These are phyloP conservation scores for Rosa multiflora DNA, from an alignment of 306 rosid species.

Conservation along the genomic window DNA sequence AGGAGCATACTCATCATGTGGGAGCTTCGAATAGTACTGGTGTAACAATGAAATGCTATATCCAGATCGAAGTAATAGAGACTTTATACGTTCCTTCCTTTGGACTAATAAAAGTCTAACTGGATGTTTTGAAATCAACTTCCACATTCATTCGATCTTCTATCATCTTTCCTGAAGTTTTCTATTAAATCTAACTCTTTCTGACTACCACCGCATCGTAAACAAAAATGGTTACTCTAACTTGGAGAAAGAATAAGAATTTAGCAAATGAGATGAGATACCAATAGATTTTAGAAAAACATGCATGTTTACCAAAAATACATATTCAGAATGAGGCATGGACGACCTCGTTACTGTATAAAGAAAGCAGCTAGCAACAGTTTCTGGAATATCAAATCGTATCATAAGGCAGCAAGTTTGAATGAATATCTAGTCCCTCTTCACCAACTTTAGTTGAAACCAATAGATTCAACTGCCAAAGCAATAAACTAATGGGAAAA, in stretches of 20 bases:
- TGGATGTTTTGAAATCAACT: constrained; percentile 52
- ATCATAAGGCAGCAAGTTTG: constrained; percentile 94
- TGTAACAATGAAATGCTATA: constrained; percentile 79
- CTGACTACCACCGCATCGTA: constrained; percentile 54
- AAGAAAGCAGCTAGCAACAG: constrained; percentile 67
- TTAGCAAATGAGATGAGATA: constrained; percentile 14
- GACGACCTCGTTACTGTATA: constrained; percentile 98
- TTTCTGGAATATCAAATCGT: constrained; percentile 94
- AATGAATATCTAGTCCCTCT: constrained; percentile 85
- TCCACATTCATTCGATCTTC: constrained; percentile 63
- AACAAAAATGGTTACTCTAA: constrained; percentile 17
- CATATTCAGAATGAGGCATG: constrained; percentile 90
- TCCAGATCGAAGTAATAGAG: constrained; percentile 51
- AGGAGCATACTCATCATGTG: constrained; percentile 81
- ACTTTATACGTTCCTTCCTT: constrained; percentile 66
- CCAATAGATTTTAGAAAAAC: constrained; percentile 20
- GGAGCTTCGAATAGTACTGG: constrained; percentile 83
- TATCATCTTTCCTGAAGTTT: constrained; percentile 51
- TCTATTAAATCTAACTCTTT: constrained; percentile 61
- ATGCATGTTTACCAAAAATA: constrained; percentile 84
- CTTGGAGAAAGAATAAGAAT: constrained; percentile 14
- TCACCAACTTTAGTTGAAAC: constrained; percentile 98
- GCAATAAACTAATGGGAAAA: constrained; percentile 29
- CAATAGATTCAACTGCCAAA: constrained; percentile 76
- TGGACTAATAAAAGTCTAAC: constrained; percentile 45